Percentiles rank a stretch among this genome's conserved stretches.
Conservation (phyloP, 2,329 filamentous ascomycete genomes). For the Verticillium klebahnii region DNA sequence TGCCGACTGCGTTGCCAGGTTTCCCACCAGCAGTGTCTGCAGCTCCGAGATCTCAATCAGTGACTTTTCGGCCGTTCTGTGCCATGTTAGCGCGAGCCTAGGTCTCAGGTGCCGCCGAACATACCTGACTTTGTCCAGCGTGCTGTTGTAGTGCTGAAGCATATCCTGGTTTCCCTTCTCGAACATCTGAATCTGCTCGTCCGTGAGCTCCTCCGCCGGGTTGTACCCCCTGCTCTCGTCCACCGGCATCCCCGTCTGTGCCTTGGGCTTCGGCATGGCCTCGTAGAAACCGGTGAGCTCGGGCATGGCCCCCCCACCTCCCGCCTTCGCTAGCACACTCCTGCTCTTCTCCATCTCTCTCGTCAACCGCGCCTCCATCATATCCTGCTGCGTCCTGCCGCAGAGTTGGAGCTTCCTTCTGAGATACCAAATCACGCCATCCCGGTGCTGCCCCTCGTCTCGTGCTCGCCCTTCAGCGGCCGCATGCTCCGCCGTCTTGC, state of each 20-base stretch:
- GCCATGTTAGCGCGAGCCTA: conserved; percentile 2
- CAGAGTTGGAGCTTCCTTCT: conserved; percentile 71
- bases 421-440: conserved; percentile 80
- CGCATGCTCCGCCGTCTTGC: conserved; percentile 60
- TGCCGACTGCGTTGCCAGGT: conserved; percentile 79
- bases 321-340: conserved; percentile 72
- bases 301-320: conserved; percentile 24
- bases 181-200: conserved; percentile 89
- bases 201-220: conserved; percentile 54
- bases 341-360: conserved; percentile 86
- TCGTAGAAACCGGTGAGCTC: conserved; percentile 16
- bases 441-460: conserved; percentile 65
- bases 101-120: conserved; percentile 20
- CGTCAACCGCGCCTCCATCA: conserved; percentile 87
- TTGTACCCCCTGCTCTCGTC: conserved; percentile 17
- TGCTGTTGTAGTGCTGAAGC: conserved; percentile 89
- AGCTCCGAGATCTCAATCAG: conserved; percentile 89
- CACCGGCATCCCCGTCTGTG: conserved; percentile 14
- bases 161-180: conserved; percentile 90
- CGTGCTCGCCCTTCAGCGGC: conserved; percentile 66
- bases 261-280: conserved; percentile 13
- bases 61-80: conserved; percentile 81
- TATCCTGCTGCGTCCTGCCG: conserved; percentile 73
- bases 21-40: conserved; percentile 82
- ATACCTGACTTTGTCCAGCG: conserved; percentile 89